These are phyloP conservation scores for Tilletia horrida DNA, from an alignment of 1,284 basidiomycete genomes.

Conservation along the genomic window DNA sequence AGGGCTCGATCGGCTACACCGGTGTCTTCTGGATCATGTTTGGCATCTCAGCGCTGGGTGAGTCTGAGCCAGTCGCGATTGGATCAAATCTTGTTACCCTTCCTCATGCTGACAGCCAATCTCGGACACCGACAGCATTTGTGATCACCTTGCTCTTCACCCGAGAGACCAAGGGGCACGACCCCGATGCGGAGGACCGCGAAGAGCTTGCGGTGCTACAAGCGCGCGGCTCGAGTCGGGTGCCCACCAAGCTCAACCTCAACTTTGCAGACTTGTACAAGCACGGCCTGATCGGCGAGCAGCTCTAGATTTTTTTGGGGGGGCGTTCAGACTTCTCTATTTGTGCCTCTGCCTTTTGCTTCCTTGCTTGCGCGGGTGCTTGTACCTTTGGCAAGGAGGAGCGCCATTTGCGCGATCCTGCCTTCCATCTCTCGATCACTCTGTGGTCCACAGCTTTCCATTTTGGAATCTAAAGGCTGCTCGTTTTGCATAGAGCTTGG, in stretches of 20 bases:
- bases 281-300: not conserved
- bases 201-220: constrained; percentile 30
- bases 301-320: too few relatives aligned
- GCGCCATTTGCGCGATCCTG: too few relatives aligned
- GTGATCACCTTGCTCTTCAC: constrained; percentile 13
- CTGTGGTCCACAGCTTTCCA: too few relatives aligned
- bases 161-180: constrained; percentile 38
- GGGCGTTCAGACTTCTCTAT: too few relatives aligned
- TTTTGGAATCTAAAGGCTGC: too few relatives aligned
- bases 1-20: constrained; percentile 25
- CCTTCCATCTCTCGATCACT: too few relatives aligned
- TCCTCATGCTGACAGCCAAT: too few relatives aligned
- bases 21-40: constrained; percentile 52
- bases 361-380: too few relatives aligned
- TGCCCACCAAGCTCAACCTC: not conserved
- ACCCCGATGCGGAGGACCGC: constrained; percentile 48
- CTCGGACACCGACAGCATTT: too few relatives aligned
- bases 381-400: too few relatives aligned
- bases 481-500: too few relatives aligned
- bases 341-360: too few relatives aligned
- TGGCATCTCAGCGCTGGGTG: constrained; percentile 40
- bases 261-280: not conserved
- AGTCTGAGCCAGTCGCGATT: not conserved
- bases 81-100: not conserved
- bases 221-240: not conserved